Percentiles rank a stretch among this genome's conserved stretches.
These are phyloP conservation scores for Rhizopus sp. DNA, from an alignment of 371 early-diverging fungal species.

Conservation along the genomic window DNA sequence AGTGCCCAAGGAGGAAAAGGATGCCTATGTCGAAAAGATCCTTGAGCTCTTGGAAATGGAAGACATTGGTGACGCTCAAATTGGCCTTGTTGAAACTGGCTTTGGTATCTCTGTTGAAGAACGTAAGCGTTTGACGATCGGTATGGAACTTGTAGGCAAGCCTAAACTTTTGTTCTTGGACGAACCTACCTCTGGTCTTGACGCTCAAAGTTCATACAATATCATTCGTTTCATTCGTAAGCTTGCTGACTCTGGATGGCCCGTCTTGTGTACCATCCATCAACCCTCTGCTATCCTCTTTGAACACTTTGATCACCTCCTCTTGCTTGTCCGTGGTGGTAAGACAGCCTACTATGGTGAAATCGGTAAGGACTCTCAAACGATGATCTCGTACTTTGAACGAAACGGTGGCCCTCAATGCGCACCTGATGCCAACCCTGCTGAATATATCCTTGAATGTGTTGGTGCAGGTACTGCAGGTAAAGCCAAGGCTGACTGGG, in stretches of 20 bases:
- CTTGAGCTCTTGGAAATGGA: slow-evolving; percentile 66
- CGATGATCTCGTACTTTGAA: slow-evolving; percentile 66
- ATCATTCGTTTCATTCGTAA: slow-evolving; percentile 74
- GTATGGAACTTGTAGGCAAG: slow-evolving; percentile 72
- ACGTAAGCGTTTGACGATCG: slow-evolving; percentile 70
- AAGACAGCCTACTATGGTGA: slow-evolving; percentile 80
- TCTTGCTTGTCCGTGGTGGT: slow-evolving; percentile 79
- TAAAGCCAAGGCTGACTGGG: slow-evolving; percentile 62
- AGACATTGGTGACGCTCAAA: slow-evolving; percentile 56
- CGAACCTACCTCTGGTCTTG: slow-evolving; percentile 84
- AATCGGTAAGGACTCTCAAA: slow-evolving; percentile 56
- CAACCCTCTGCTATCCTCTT: slow-evolving; percentile 84
- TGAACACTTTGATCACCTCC: slow-evolving; percentile 77
- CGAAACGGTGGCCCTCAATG: slow-evolving; percentile 60
- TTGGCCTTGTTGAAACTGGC: slow-evolving; percentile 60
- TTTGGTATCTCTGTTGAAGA: slow-evolving; percentile 65
- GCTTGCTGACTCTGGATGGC: slow-evolving; percentile 66
- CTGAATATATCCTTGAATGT: slow-evolving; percentile 73
- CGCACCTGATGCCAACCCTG: slow-evolving; percentile 63
- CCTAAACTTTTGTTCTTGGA: slow-evolving; percentile 82
- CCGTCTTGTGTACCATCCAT: slow-evolving; percentile 81
- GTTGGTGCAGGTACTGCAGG: slow-evolving; percentile 64
- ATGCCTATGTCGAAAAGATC: slow-evolving; percentile 68
- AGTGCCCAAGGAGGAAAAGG: slow-evolving; percentile 61
- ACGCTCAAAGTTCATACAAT: slow-evolving; percentile 69